phyloP scores from a whole-genome alignment of 345 rosid species.

The Triadica sebifera region DNA sequence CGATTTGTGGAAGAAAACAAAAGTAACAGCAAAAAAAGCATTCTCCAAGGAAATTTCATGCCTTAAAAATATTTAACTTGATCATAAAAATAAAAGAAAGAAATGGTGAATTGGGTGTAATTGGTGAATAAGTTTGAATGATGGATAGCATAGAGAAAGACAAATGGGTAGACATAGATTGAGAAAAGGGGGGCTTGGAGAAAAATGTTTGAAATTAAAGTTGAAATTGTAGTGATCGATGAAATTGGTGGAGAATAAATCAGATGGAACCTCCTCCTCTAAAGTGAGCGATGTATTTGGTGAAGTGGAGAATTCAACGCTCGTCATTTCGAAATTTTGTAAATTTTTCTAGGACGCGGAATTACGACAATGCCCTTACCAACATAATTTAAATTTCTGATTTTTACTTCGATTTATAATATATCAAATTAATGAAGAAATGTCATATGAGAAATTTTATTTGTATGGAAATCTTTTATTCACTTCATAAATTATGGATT shows the following conservation, averaged over 20 bases:
- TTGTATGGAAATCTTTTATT: too few relatives aligned
- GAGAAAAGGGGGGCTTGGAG: too few relatives aligned
- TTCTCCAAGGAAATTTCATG: slow-evolving; percentile 25
- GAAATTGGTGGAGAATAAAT: slow-evolving; percentile 27
- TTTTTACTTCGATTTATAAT: too few relatives aligned
- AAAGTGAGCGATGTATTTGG: slow-evolving; percentile 29
- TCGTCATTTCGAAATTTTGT: background rate
- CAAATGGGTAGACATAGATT: background rate
- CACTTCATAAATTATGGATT: too few relatives aligned
- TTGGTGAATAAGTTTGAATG: background rate
- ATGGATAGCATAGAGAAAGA: background rate
- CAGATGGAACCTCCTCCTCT: slow-evolving; percentile 31
- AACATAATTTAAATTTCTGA: too few relatives aligned
- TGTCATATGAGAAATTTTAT: too few relatives aligned
- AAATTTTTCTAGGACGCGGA: too few relatives aligned
- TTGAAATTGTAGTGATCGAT: slow-evolving; percentile 16
- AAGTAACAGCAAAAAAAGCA: background rate
- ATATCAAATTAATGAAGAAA: too few relatives aligned
- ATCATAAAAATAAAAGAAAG: background rate
- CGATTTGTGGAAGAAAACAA: slow-evolving; percentile 1
- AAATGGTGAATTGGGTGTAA: background rate
- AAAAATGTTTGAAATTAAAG: background rate
- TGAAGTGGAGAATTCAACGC: background rate
- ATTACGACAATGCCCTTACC: background rate
- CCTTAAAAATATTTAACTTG: background rate